A percentile compares a stretch with the other conserved stretches of the same genome.
These are phyloP conservation scores for Globisporangium nodosum DNA, from an alignment of 352 stramenopile species.

Conservation along the genomic window DNA sequence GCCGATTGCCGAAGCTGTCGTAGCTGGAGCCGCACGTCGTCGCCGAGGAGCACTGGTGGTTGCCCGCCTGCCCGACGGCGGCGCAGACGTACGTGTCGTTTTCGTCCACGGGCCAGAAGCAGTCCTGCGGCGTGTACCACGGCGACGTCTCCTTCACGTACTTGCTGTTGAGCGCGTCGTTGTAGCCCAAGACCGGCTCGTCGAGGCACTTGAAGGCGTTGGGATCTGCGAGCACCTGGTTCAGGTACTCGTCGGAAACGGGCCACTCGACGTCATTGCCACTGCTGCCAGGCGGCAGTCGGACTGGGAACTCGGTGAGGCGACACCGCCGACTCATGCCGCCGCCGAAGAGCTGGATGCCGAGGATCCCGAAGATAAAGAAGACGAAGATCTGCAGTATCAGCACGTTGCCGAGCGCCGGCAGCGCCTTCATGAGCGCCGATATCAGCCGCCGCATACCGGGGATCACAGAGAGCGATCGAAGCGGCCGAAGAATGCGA, in stretches of 20 bases:
- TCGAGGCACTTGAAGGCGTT: slow-evolving; percentile 32
- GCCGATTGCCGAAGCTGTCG: slow-evolving; percentile 58
- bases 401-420: slow-evolving; percentile 85
- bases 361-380: slow-evolving; percentile 89
- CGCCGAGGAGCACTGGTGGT: slow-evolving; percentile 34
- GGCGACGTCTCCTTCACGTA: slow-evolving; percentile 69
- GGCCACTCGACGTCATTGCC: slow-evolving; percentile 33
- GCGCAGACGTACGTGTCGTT: slow-evolving; percentile 74
- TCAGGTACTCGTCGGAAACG: slow-evolving; percentile 38
- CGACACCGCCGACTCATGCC: slow-evolving; percentile 79
- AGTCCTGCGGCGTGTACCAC: slow-evolving; percentile 65
- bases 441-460: slow-evolving; percentile 77
- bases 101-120: slow-evolving; percentile 91
- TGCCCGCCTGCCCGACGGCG: slow-evolving; percentile 28
- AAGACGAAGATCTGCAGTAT: slow-evolving; percentile 90
- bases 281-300: slow-evolving; percentile 16
- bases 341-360: slow-evolving; percentile 84
- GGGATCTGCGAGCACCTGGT: slow-evolving; percentile 30
- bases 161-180: slow-evolving; percentile 20
- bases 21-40: slow-evolving; percentile 65
- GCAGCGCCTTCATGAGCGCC: slow-evolving; percentile 79
- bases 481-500: slow-evolving; percentile 82
- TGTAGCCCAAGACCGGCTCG: slow-evolving; percentile 37
- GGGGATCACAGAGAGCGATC: slow-evolving; percentile 85
- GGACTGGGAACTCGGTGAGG: slow-evolving; percentile 69